Percentiles rank a stretch among this genome's conserved stretches.
Evolutionary conservation across 148 eudicot species (phyloP).

Genomic region (Rhododendron ferrugineum): DNA sequence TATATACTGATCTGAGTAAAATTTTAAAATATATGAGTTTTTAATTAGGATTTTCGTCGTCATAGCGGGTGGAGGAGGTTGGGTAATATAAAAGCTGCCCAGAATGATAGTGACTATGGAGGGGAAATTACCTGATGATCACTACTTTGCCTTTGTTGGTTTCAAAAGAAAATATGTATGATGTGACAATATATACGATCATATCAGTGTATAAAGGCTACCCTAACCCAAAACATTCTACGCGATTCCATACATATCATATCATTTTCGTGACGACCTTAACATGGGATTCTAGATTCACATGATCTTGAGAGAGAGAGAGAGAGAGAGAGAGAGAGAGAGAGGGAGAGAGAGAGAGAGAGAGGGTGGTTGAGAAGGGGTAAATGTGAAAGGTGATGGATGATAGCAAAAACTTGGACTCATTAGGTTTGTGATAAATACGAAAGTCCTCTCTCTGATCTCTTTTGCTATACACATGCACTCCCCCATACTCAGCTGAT

Average conservation of each 20-base stretch:
- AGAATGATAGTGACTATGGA: not conserved
- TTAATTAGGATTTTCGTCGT: not conserved
- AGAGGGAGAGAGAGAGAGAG: constrained; percentile 3
- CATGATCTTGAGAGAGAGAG: not conserved
- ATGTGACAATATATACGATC: not conserved
- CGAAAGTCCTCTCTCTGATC: not conserved
- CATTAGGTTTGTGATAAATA: constrained; percentile 4
- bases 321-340: constrained; percentile 10
- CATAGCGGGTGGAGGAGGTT: not conserved
- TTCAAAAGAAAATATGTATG: not conserved
- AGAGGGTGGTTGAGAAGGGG: constrained; percentile 4
- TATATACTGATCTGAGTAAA: too few species aligned
- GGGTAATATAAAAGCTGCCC: not conserved
- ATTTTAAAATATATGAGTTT: too few species aligned
- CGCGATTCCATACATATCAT: not conserved
- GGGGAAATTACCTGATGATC: not conserved
- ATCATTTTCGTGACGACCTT: not conserved
- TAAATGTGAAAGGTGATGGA: constrained; percentile 16
- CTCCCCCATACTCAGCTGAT: not conserved
- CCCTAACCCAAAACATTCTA: not conserved
- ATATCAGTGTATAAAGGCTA: not conserved
- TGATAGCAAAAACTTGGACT: constrained; percentile 7
- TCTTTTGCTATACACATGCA: not conserved
- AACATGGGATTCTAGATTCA: not conserved
- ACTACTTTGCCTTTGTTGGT: not conserved